Percentiles rank a stretch among this genome's conserved stretches.
These are phyloP conservation scores for Phytophthora uliginosa DNA, from an alignment of 352 stramenopile species.

Conservation along the genomic window DNA sequence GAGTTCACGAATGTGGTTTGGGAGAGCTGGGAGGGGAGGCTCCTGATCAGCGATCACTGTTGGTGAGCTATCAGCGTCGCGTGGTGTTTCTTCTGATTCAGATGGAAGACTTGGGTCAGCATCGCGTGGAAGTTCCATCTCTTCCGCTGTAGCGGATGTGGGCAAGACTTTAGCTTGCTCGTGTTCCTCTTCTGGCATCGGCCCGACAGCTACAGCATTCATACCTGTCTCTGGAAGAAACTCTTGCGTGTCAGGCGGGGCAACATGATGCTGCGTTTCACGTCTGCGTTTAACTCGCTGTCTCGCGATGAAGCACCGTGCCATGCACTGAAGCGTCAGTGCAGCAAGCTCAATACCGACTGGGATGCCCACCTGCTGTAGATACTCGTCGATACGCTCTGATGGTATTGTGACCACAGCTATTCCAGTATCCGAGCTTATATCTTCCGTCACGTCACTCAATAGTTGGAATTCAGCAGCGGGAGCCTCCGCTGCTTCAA, in stretches of 20 bases:
- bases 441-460: background rate
- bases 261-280: conserved; percentile 4
- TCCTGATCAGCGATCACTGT: background rate
- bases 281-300: conserved; percentile 38
- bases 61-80: background rate
- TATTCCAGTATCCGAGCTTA: background rate
- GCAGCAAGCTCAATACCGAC: conserved; percentile 28
- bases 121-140: background rate
- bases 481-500: background rate
- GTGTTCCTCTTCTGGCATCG: background rate
- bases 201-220: background rate
- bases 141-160: background rate
- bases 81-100: background rate
- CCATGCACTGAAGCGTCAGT: conserved; percentile 49
- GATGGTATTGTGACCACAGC: background rate
- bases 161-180: background rate
- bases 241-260: background rate
- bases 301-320: conserved; percentile 47
- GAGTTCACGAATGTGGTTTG: background rate
- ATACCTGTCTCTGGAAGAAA: background rate
- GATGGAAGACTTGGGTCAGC: background rate
- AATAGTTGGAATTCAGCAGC: background rate
- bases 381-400: background rate
- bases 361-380: background rate
- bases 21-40: background rate